Evolutionary conservation across 495 filamentous ascomycete genomes (phyloP).

Genomic region (Chaetomium tenue): DNA sequence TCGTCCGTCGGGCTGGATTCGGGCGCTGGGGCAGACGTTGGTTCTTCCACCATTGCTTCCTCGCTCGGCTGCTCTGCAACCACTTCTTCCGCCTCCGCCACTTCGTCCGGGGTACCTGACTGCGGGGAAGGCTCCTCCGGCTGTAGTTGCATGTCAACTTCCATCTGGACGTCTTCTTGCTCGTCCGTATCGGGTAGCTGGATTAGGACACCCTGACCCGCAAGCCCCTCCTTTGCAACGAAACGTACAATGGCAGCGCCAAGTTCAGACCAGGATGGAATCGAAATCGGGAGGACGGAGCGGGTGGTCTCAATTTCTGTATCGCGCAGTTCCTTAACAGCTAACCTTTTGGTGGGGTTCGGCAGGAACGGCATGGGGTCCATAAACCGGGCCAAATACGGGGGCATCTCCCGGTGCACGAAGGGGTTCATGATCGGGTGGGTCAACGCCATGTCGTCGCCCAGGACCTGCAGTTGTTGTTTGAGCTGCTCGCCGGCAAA

Average conservation of each 20-base stretch:
- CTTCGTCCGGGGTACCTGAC: constrained; percentile 2
- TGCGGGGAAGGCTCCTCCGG: constrained; percentile 18
- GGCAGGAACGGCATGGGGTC: constrained; percentile 80
- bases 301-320: constrained; percentile 56
- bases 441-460: constrained; percentile 68
- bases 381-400: constrained; percentile 61
- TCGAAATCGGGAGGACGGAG: constrained; percentile 41
- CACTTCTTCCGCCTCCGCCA: constrained; percentile 9
- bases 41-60: constrained; percentile 13
- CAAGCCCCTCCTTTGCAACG: constrained; percentile 33
- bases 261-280: constrained; percentile 44
- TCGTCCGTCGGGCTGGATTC: constrained; percentile 25
- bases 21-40: background rate
- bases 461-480: constrained; percentile 61
- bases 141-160: constrained; percentile 39
- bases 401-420: constrained; percentile 60
- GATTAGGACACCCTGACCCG: constrained; percentile 38
- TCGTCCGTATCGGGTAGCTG: constrained; percentile 38
- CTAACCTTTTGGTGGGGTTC: constrained; percentile 44
- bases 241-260: constrained; percentile 41
- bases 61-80: constrained; percentile 23
- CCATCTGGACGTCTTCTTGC: constrained; percentile 41
- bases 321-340: constrained; percentile 24
- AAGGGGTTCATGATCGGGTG: constrained; percentile 65
- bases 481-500: constrained; percentile 79